Base-by-base conservation (phyloP, 768 basidiomycete genomes). In the Trametes elegans region DNA sequence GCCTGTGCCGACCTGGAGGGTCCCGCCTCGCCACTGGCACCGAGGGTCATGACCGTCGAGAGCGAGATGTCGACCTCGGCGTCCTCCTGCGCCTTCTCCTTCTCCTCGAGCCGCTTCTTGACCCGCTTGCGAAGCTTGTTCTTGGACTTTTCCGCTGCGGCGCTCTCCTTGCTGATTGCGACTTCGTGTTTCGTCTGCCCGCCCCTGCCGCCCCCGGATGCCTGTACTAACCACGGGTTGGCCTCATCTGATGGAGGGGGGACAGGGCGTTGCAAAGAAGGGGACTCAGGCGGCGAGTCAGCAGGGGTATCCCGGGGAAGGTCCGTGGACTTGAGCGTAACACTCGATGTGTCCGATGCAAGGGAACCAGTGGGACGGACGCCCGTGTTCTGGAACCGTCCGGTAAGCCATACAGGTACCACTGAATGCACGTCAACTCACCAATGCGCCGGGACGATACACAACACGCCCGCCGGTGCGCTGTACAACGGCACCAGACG, bases 191-290 rank as follows among this genome's bases (percentile, higher is more conserved):
- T 81, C 68, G 88, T 92, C 56, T 83, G 82, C 0, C 83, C 73
- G 3, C 74, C 70, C 48, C 83, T 87, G 19, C 70, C 67, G 3
- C 75, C 63, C 1, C 74, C 45, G 7, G 69, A 57, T 7, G 68
- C 52, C 6, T 57, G 62, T 1, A 72, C 70, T 16, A 97, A 84
- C 93, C 96, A 98, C 9, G 95, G 95, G 68, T 98, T 98, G 16
- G 34, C 28, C 1, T 49, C 49, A 29, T 61, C 58, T 9, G 56
- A 32, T 2, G 53, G 67, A 7, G 54, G 68, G 65, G 31, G 51
- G 24, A 28, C 40, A 10, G 34, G 41, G 11, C 55, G 61, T 23
- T 61, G 34, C 5, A 57, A 9, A 9, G 54, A 43, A 3, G 70
- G 58, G 19, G 67, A 68, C 24, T 57, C 48, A 5, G 62, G 56